Base-by-base conservation (phyloP, 306 rosid genomes). In the Prunus campanulata region DNA sequence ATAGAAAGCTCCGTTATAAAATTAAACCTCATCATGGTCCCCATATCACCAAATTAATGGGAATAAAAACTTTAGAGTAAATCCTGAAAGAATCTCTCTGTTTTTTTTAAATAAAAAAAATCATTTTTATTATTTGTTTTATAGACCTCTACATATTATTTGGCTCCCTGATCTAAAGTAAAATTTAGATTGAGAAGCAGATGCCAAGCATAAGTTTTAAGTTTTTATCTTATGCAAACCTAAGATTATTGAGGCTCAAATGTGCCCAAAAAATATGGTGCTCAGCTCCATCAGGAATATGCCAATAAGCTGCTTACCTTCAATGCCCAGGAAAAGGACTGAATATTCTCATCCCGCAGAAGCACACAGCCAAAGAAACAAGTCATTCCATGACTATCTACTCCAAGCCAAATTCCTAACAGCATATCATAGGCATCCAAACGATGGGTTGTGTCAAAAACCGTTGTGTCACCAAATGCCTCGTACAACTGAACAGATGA, bases 361-460 rank as follows among this genome's bases (percentile, higher is more conserved):
- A 93, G 94, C 44, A 79, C 80, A 66, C 98, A 91, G 22, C 96
- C 88, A 73, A 91, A 89, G 87, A 86, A 88, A 77, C 98, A 88
- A 76, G 88, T 78, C 90, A 83, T 86, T 78, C 98, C 98, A 78
- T 93, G 88, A 78, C 85, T 93, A 77, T 93, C 95, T 74, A 93
- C 86, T 77, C 96, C 98, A 81, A 93, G 96, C 96, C 96, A 93
- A 76, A 89, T 77, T 70, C 95, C 96, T 70, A 93, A 78, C 66
- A 89, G 76, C 96, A 93, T 89, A 77, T 90, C 98, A 77, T 86
- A 89, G 42, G 91, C 95, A 22, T 93, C 96, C 52, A 93, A 74
- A 52, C 93, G 86, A 68, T 87, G 90, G 29, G 95, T 91, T 24
- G 96, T 85, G 77, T 91, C 96, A 75, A 93, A 93, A 80, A 93